Evolutionary conservation across 495 filamentous ascomycete genomes (phyloP).

Genomic region (Daldinia loculata): DNA sequence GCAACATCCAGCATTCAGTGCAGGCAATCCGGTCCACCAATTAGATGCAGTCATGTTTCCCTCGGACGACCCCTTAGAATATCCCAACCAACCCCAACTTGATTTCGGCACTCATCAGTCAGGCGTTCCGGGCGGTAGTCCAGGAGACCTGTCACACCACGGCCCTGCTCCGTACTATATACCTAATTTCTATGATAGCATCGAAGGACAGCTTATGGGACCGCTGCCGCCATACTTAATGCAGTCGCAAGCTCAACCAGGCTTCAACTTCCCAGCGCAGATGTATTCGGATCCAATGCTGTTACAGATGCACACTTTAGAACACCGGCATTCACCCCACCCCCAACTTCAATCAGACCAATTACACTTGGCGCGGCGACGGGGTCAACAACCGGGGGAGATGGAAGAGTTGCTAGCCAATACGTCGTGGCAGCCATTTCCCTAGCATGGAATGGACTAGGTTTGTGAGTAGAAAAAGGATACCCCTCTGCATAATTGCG

Average conservation of each 20-base stretch:
- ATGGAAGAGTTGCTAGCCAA: slow-evolving; percentile 54
- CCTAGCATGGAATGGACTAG: slow-evolving; percentile 44
- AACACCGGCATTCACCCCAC: slow-evolving; percentile 39
- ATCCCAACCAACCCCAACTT: slow-evolving; percentile 83
- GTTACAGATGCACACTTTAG: slow-evolving; percentile 37
- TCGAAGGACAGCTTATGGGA: slow-evolving; percentile 58
- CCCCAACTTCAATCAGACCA: slow-evolving; percentile 41
- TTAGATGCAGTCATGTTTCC: slow-evolving; percentile 93
- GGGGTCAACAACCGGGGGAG: slow-evolving; percentile 47
- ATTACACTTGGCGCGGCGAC: slow-evolving; percentile 30
- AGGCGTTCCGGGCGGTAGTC: slow-evolving; percentile 30
- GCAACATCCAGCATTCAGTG: slow-evolving; percentile 46
- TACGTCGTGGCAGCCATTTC: slow-evolving; percentile 48
- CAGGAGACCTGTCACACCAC: slow-evolving; percentile 36
- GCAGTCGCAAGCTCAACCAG: slow-evolving; percentile 48
- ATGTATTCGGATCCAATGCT: slow-evolving; percentile 52
- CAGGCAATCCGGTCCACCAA: slow-evolving; percentile 68
- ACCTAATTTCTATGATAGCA: slow-evolving; percentile 54
- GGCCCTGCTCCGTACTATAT: slow-evolving; percentile 53
- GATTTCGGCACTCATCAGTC: slow-evolving; percentile 54
- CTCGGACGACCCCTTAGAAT: slow-evolving; percentile 87
- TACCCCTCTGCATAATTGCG: slow-evolving; percentile 44
- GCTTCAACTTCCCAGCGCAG: slow-evolving; percentile 49
- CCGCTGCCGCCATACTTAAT: slow-evolving; percentile 58
- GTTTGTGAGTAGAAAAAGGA: slow-evolving; percentile 43